Evolutionary conservation across 2,329 filamentous ascomycete species (phyloP).

Genomic region (Orbilia oligospora): DNA sequence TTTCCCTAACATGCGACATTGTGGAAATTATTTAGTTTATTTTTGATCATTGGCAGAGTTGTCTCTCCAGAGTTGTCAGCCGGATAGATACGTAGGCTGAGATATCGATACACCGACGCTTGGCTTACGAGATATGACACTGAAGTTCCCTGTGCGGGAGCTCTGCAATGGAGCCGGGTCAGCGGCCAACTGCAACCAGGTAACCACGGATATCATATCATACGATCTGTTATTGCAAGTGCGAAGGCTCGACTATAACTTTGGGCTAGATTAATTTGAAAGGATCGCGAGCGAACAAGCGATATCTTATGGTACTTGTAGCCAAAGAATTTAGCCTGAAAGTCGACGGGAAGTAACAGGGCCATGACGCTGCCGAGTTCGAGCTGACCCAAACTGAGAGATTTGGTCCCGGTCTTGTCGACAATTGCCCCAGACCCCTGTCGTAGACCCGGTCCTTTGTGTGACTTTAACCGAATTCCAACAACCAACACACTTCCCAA

Average conservation of each 20-base stretch:
- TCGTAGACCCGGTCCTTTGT: background rate
- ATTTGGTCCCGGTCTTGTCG: background rate
- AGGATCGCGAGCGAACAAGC: slow-evolving; percentile 16
- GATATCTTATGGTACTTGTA: background rate
- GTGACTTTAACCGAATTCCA: slow-evolving; percentile 42
- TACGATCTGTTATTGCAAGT: background rate
- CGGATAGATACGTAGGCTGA: background rate
- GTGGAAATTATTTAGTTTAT: too few species aligned
- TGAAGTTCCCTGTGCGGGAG: slow-evolving; percentile 4
- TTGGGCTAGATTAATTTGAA: slow-evolving; percentile 1
- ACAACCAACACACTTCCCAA: slow-evolving; percentile 35
- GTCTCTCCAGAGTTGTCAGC: background rate
- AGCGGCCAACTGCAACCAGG: background rate
- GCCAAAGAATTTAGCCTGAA: slow-evolving; percentile 17
- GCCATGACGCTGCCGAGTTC: background rate
- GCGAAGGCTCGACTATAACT: background rate
- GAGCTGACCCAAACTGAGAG: slow-evolving; percentile 12
- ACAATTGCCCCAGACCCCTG: background rate
- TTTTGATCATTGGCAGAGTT: background rate
- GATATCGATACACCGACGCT: background rate
- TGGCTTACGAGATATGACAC: background rate
- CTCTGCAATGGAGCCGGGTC: background rate
- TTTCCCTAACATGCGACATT: too few species aligned
- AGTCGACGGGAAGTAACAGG: background rate
- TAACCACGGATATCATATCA: slow-evolving; percentile 16